These are phyloP conservation scores for Colletotrichum scovillei DNA, from an alignment of 2,329 filamentous ascomycete genomes.

Conservation along the genomic window DNA sequence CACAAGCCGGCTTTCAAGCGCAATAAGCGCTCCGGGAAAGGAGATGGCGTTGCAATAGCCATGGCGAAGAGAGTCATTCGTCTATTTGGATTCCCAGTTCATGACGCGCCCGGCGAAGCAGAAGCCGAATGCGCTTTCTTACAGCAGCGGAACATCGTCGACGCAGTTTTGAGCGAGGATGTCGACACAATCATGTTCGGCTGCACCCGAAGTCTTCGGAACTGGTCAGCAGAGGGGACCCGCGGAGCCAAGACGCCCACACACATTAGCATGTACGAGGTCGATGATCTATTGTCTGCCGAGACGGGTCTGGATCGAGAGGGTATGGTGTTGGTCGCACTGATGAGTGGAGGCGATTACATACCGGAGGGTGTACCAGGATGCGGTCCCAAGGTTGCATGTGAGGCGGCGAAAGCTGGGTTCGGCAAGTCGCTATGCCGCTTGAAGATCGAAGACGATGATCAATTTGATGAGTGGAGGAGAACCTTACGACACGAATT, in stretches of 20 bases:
- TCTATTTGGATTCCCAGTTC: conserved; percentile 84
- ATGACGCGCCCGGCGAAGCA: conserved; percentile 92
- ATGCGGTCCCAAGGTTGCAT: conserved; percentile 89
- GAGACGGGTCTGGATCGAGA: conserved; percentile 77
- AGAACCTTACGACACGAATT: conserved; percentile 79
- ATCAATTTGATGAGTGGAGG: conserved; percentile 76
- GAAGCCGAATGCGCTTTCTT: conserved; percentile 95
- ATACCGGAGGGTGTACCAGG: conserved; percentile 87
- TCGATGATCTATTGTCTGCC: conserved; percentile 55
- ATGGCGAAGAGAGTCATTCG: conserved; percentile 86
- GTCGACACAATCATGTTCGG: conserved; percentile 99
- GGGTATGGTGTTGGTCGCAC: conserved; percentile 92
- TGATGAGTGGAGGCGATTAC: conserved; percentile 97
- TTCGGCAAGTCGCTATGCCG: conserved; percentile 82
- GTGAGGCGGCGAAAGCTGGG: conserved; percentile 88
- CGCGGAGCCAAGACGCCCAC: conserved; percentile 77
- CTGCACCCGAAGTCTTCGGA: conserved; percentile 80
- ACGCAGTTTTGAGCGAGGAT: conserved; percentile 95
- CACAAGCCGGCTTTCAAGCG: conserved; percentile 90
- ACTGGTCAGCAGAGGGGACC: conserved; percentile 81
- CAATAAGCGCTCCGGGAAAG: conserved; percentile 77
- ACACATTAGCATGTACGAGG: conserved; percentile 86
- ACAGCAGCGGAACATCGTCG: conserved; percentile 84
- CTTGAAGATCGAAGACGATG: conserved; percentile 68
- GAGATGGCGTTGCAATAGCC: conserved; percentile 75